Evolutionary conservation across 352 stramenopile genomes (phyloP), one percentile per base, ranked within the genome.

Genomic region (Globisporangium viniferum): DNA sequence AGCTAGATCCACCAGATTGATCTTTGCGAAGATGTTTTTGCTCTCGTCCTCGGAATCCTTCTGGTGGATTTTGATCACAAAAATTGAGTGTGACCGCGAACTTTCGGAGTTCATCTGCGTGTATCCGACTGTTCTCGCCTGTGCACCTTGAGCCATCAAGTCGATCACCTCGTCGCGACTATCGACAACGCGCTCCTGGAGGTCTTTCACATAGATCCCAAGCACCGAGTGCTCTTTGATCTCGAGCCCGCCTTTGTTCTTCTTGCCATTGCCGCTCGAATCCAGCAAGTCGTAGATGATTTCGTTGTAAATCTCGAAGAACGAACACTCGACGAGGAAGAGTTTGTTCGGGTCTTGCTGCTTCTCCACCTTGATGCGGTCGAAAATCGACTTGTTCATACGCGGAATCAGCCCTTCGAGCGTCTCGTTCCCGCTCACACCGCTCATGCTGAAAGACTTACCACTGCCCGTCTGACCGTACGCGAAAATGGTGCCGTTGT

Each of bases 231-330:
- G 92, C 76, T 98, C 92, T 36, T 97, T 97, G 66, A 98, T 97
- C 75, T 98, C 88, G 22, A 98, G 80, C 2, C 91, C 89, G 39
- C 84, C 86, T 70, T 94, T 92, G 70, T 85, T 90, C 35, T 96
- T 94, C 79, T 96, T 97, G 51, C 75, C 67, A 59, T 93, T 92
- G n/a, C 83, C 82, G 35, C 75, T 96, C 10, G 91, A 87, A 64
- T 97, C 83, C 9, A 99, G 81, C 54, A 98, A 76, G 72, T 99
- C 95, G 68, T 96, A 98, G 63, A 98, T 97, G 55, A 94, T 94
- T 75, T 98, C 95, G 66, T 98, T 98, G 80, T 98, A 98, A 57
- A 99, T 98, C 71, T 99, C 95, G 67, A 98, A 94, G 78, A 97
- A 98, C 15, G 92, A 98, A 41, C 86, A 96, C 62, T 95, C 88